These are phyloP conservation scores for Ceratobasidium sp. DNA, from an alignment of 1,284 basidiomycete species.

Conservation along the genomic window DNA sequence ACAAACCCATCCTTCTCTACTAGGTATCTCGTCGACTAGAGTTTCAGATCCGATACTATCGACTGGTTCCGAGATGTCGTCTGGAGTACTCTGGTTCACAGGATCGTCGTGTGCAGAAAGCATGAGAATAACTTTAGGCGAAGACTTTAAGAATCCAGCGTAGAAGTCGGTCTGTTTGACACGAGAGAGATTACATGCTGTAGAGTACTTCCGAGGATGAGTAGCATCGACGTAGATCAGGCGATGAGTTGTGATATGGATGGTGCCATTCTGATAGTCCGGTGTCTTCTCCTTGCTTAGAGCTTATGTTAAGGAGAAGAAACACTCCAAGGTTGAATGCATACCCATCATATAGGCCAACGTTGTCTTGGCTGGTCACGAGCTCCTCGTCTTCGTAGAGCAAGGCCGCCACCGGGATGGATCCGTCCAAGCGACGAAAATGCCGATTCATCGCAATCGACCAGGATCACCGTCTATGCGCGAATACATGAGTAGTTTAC, in stretches of 20 bases:
- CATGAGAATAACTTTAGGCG: constrained; percentile 88
- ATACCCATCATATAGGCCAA: constrained; percentile 93
- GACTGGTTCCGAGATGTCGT: constrained; percentile 26
- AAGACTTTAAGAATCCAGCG: constrained; percentile 91
- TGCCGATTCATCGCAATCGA: constrained; percentile 47
- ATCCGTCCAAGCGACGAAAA: constrained; percentile 68
- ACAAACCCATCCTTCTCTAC: constrained; percentile 80
- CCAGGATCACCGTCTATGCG: not conserved
- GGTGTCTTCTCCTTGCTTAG: constrained; percentile 84
- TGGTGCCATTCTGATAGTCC: constrained; percentile 77
- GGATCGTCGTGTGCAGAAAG: constrained; percentile 59
- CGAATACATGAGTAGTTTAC: not conserved
- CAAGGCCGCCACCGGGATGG: constrained; percentile 79
- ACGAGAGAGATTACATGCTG: constrained; percentile 74
- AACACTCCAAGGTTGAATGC: constrained; percentile 53
- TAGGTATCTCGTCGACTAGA: constrained; percentile 54
- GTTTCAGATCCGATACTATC: constrained; percentile 48
- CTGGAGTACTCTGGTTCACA: constrained; percentile 27
- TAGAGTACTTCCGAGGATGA: constrained; percentile 67
- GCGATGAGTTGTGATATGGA: constrained; percentile 88
- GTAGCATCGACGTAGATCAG: constrained; percentile 82
- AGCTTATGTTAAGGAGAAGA: not conserved
- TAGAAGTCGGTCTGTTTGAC: constrained; percentile 91
- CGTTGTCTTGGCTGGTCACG: constrained; percentile 77
- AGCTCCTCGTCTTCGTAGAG: constrained; percentile 84